Evolutionary conservation across 805 yeast species (phyloP), one percentile per base, ranked within the genome.

Genomic region (Saccharomycopsis sp.): DNA sequence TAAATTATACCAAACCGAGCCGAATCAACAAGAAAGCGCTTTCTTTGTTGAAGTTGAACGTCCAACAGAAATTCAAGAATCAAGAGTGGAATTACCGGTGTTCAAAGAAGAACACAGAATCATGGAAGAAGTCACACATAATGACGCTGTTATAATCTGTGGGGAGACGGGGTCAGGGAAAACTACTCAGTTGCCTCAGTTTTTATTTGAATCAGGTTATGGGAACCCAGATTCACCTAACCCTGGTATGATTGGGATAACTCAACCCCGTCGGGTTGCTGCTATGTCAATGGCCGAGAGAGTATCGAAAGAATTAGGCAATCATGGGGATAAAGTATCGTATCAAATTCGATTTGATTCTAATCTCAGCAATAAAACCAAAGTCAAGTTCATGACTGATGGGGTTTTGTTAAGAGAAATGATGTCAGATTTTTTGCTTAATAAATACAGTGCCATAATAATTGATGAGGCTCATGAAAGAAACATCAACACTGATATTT

Each of bases 161-260:
- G 98, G 98, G 70, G 97, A 89, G 56, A 93, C 98, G 1, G 98
- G 98, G 55, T 88, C 97, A 2, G 98, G 98, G 64, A 93, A 93
- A 61, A 93, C 98, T 1, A 93, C 99, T 0, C 99, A 93, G 64
- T 89, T 93, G 4, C 98, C 99, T 0, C 99, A 93, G 60, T 93
- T 93, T 57, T 64, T 93, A 37, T 87, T 79, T 58, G 99, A 93
- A 63, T 77, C 95, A 0, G 97, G 97, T 1, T 90, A 82, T 58
- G 97, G 96, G 4, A 61, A 65, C 36, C 70, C 72, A 5, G 64
- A 66, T 4, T 66, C 77, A 4, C 77, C 77, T 5, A 76, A 79
- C 9, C 90, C 96, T 0, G 97, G 97, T 1, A 83, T 90, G 89
- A 86, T 93, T 55, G 98, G 97, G 46, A 72, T 93, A 20, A 93